phyloP scores from a whole-genome alignment of 225 moss, liverwort and hornwort genomes.

The Neckera pumila region DNA sequence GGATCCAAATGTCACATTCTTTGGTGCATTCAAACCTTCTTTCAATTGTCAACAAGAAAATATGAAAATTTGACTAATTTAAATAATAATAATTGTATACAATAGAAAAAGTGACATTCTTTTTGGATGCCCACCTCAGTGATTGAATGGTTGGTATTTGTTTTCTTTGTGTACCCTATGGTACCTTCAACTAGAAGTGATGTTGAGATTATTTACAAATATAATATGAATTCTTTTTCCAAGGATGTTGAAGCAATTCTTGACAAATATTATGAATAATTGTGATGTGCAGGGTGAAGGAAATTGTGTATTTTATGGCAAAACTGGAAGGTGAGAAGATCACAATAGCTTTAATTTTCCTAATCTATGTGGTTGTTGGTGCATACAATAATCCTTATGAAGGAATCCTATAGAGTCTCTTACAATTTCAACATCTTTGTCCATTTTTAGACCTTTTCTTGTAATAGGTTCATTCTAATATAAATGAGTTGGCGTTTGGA shows the following conservation, averaged over 20 bases:
- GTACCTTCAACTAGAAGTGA: neutral
- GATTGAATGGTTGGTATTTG: neutral
- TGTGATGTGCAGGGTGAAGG: constrained; percentile 49
- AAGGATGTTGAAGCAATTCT: neutral
- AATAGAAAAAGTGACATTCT: rapidly evolving
- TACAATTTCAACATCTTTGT: neutral
- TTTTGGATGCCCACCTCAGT: neutral
- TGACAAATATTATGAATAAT: neutral
- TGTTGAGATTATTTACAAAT: neutral
- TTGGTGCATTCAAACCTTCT: rapidly evolving
- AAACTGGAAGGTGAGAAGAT: constrained; percentile 80
- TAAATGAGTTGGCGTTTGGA: neutral
- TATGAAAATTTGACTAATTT: rapidly evolving
- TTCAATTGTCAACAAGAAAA: neutral
- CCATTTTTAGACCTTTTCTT: neutral
- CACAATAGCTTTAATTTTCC: too few species aligned
- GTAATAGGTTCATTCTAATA: neutral
- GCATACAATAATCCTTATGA: rapidly evolving
- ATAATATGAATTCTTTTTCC: neutral
- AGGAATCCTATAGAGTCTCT: too few species aligned
- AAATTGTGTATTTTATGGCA: constrained; percentile 80
- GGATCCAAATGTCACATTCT: neutral
- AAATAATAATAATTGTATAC: rapidly evolving
- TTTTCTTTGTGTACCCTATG: neutral
- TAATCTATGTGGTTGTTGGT: neutral